A percentile compares a stretch with the other conserved stretches of the same genome.
Conservation (phyloP, 1,284 basidiomycete genomes). For the Baeospora myosura region DNA sequence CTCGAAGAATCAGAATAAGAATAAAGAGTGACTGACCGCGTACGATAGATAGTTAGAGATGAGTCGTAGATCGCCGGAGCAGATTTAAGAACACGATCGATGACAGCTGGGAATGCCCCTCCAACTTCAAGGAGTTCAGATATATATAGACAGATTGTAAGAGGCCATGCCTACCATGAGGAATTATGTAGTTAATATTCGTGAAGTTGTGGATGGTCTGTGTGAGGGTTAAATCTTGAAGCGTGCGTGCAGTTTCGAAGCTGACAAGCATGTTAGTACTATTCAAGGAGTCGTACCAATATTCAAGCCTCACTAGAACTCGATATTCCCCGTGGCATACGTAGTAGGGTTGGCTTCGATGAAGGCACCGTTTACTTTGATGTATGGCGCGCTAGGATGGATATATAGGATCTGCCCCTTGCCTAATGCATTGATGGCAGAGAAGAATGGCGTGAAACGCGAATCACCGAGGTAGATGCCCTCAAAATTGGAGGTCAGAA, state of each 20-base stretch:
- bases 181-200: conserved; percentile 27
- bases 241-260: conserved; percentile 28
- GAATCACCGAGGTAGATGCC: conserved; percentile 25
- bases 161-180: conserved; percentile 23
- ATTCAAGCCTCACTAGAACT: conserved; percentile 24
- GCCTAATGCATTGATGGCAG: conserved; percentile 20
- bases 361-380: conserved; percentile 19
- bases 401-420: conserved; percentile 23
- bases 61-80: conserved; percentile 23
- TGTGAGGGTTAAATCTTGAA: conserved; percentile 25
- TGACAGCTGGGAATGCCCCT: conserved; percentile 26
- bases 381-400: conserved; percentile 24
- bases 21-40: too few relatives aligned
- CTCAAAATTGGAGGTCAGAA: conserved; percentile 26
- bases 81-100: conserved; percentile 26
- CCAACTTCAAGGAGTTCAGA: conserved; percentile 15
- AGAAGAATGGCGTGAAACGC: conserved; percentile 23
- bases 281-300: background rate
- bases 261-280: conserved; percentile 12
- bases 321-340: conserved; percentile 24
- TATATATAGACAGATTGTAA: background rate
- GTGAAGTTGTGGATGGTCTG: conserved; percentile 27
- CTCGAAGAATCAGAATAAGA: conserved; percentile 15
- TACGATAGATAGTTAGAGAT: conserved; percentile 22
- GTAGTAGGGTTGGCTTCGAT: conserved; percentile 26